Percentiles rank a stretch among this genome's conserved stretches.
Evolutionary conservation across 345 rosid species (phyloP).

Genomic region (Psidium friedrichsthalianum): DNA sequence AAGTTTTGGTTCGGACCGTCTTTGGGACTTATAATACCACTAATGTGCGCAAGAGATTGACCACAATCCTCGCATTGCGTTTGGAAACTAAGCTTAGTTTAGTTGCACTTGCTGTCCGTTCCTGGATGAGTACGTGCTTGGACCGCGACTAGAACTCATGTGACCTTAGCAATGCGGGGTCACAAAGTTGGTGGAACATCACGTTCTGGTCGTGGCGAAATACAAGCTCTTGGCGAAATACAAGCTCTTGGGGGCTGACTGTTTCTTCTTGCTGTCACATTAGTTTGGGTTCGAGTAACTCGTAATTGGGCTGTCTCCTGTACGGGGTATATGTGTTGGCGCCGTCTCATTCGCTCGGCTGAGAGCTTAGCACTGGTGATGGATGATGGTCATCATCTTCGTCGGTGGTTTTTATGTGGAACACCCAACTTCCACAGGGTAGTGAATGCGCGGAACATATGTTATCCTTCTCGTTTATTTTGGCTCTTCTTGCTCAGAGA

Average conservation of each 20-base stretch:
- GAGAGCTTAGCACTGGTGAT: not conserved
- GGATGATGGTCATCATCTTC: not conserved
- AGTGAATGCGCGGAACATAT: not conserved
- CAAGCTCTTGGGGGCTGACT: not conserved
- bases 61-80: not conserved
- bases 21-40: not conserved
- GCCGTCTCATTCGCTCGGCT: not conserved
- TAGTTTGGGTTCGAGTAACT: not conserved
- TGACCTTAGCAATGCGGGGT: not conserved
- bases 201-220: not conserved
- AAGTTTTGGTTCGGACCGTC: not conserved
- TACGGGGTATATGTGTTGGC: not conserved
- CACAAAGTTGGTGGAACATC: not conserved
- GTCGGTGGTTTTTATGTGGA: not conserved
- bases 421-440: not conserved
- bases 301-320: not conserved
- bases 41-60: not conserved
- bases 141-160: not conserved
- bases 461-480: not conserved
- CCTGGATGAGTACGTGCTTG: not conserved
- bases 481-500: not conserved
- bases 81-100: not conserved
- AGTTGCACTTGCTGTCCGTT: not conserved
- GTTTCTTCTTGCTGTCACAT: not conserved
- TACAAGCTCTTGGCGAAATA: no score